Evolutionary conservation across 352 stramenopile genomes (phyloP).

Genomic region (Phytophthora cryptogea): DNA sequence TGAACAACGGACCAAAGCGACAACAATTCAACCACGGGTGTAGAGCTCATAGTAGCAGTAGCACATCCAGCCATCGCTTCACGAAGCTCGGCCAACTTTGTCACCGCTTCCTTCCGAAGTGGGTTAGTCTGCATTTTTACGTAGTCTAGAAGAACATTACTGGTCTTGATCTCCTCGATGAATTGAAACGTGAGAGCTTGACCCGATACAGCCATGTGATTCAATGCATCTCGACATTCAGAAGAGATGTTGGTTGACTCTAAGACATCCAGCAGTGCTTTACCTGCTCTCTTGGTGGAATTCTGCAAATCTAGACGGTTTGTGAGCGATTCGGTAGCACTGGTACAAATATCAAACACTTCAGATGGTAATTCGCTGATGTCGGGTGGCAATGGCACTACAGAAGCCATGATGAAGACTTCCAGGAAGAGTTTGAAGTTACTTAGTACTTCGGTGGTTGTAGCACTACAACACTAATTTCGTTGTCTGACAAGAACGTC

Average conservation of each 20-base stretch:
- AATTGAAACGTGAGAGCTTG: slow-evolving; percentile 3
- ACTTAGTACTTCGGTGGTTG: too few relatives aligned
- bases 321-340: not conserved
- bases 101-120: not conserved
- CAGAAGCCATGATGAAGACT: slow-evolving; percentile 4
- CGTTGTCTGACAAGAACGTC: not conserved
- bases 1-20: slow-evolving; percentile 37
- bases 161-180: slow-evolving; percentile 12
- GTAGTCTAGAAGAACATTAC: slow-evolving; percentile 1
- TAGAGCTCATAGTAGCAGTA: slow-evolving; percentile 15
- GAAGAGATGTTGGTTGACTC: slow-evolving; percentile 1
- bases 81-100: slow-evolving; percentile 29
- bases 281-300: slow-evolving; percentile 6
- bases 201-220: slow-evolving; percentile 11
- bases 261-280: slow-evolving; percentile 6
- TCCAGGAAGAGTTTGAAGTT: too few relatives aligned
- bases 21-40: slow-evolving; percentile 30
- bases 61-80: slow-evolving; percentile 23
- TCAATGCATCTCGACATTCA: slow-evolving; percentile 7
- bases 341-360: not conserved
- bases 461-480: not conserved
- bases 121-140: not conserved
- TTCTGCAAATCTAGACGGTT: slow-evolving; percentile 1
- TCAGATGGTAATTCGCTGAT: not conserved
- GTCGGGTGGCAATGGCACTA: slow-evolving; percentile 7